phyloP scores from a whole-genome alignment of 345 rosid genomes.

The Dovyalis caffra region DNA sequence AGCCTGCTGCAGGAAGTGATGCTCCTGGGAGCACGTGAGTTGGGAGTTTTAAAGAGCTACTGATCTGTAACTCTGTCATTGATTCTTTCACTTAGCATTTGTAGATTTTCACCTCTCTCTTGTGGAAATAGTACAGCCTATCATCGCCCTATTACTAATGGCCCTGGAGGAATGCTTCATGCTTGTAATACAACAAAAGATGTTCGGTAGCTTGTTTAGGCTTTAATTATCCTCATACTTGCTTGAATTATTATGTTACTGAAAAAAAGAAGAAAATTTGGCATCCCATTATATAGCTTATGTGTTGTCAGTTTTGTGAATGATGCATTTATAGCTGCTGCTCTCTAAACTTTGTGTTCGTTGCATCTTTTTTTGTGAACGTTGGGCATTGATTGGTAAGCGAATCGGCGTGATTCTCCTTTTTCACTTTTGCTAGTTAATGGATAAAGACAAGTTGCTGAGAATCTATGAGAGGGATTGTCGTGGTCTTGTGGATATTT shows the following conservation, averaged over 20 bases:
- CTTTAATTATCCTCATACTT: constrained; percentile 5
- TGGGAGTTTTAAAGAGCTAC: constrained; percentile 9
- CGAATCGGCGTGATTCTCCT: background rate
- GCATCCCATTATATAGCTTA: background rate
- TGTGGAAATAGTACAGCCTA: constrained; percentile 15
- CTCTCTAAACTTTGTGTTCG: background rate
- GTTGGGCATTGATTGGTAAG: background rate
- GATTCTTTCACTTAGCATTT: constrained; percentile 10
- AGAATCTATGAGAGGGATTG: background rate
- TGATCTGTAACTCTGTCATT: background rate
- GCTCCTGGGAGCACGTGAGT: constrained; percentile 78
- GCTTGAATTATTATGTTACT: constrained; percentile 13
- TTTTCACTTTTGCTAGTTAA: background rate
- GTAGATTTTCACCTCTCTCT: constrained; percentile 22
- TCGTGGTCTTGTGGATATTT: background rate
- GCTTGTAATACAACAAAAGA: constrained; percentile 23
- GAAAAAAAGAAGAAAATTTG: background rate
- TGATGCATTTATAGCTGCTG: background rate
- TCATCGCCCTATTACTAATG: constrained; percentile 9
- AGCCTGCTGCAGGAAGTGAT: constrained; percentile 81
- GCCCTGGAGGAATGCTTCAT: background rate
- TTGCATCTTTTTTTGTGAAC: background rate
- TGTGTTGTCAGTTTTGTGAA: constrained; percentile 7
- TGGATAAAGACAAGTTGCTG: background rate
- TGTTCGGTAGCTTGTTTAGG: constrained; percentile 21